Percentiles rank a stretch among this genome's conserved stretches.
Evolutionary conservation across 805 yeast genomes (phyloP).

Genomic region (Cyberlindnera americana): DNA sequence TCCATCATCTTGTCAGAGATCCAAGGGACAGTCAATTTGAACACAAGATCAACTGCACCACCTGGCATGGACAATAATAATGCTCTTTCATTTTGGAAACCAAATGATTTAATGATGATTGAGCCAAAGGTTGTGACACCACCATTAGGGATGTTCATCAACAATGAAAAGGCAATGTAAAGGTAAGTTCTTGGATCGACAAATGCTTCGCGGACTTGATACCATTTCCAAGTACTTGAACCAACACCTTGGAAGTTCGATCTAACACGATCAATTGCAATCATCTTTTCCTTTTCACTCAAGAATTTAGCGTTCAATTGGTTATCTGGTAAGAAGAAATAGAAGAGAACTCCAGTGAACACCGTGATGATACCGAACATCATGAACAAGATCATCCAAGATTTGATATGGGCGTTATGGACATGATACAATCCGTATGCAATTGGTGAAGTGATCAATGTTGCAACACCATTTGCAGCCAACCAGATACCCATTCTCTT

Average conservation of each 20-base stretch:
- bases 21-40: constrained; percentile 18
- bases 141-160: constrained; percentile 40
- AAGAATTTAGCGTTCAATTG: constrained; percentile 41
- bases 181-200: constrained; percentile 41
- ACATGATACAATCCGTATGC: constrained; percentile 30
- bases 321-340: constrained; percentile 43
- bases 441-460: no score
- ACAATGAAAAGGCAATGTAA: constrained; percentile 30
- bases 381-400: constrained; percentile 42
- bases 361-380: constrained; percentile 53
- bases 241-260: constrained; percentile 43
- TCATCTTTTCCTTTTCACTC: constrained; percentile 37
- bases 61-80: constrained; percentile 26
- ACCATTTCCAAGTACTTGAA: constrained; percentile 33
- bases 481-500: no score
- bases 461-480: no score
- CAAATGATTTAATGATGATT: constrained; percentile 38
- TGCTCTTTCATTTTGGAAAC: constrained; percentile 34
- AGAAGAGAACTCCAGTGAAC: constrained; percentile 38
- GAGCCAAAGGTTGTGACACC: constrained; percentile 42
- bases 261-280: constrained; percentile 42
- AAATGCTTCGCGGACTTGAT: constrained; percentile 29
- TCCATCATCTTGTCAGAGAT: constrained; percentile 3
- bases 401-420: constrained; percentile 31
- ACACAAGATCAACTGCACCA: constrained; percentile 40